Percentiles rank a stretch among this genome's conserved stretches.
These are phyloP conservation scores for Phyllosticta capitalensis DNA, from an alignment of 2,329 filamentous ascomycete genomes.

Conservation along the genomic window DNA sequence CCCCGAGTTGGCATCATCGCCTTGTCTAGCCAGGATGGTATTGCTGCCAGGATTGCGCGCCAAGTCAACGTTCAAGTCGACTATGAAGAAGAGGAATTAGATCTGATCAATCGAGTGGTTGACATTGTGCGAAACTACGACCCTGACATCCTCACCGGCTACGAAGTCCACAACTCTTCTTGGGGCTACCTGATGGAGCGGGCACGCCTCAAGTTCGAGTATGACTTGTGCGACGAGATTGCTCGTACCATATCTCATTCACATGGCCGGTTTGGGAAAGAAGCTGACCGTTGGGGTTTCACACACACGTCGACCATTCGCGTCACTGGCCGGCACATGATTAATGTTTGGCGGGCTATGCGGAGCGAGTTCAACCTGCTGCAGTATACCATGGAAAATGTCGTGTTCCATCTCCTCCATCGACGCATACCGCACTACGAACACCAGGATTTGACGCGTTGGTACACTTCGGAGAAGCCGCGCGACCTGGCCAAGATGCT, in stretches of 20 bases:
- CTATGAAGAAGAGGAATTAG: conserved; percentile 70
- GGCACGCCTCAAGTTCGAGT: conserved; percentile 76
- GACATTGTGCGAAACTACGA: conserved; percentile 77
- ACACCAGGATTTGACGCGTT: conserved; percentile 66
- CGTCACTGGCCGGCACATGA: conserved; percentile 89
- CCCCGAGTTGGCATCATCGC: conserved; percentile 63
- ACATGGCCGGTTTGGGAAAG: conserved; percentile 74
- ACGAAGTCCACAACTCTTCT: conserved; percentile 84
- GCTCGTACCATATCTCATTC: conserved; percentile 80
- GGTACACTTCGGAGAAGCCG: conserved; percentile 63
- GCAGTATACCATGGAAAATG: conserved; percentile 94
- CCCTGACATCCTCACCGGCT: conserved; percentile 88
- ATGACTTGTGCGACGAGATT: conserved; percentile 82
- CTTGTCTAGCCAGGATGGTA: conserved; percentile 51
- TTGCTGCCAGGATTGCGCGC: conserved; percentile 53
- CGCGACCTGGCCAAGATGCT: conserved; percentile 65
- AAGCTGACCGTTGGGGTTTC: conserved; percentile 85
- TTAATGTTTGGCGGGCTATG: conserved; percentile 97
- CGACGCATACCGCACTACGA: conserved; percentile 80
- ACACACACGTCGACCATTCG: conserved; percentile 85
- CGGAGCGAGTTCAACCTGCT: conserved; percentile 80
- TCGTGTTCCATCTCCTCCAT: conserved; percentile 83
- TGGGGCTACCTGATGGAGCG: conserved; percentile 96
- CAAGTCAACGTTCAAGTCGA: conserved; percentile 56
- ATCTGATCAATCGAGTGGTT: conserved; percentile 75